These are phyloP conservation scores for Ceratobasidium sp. DNA, from an alignment of 1,284 basidiomycete genomes.

Conservation along the genomic window DNA sequence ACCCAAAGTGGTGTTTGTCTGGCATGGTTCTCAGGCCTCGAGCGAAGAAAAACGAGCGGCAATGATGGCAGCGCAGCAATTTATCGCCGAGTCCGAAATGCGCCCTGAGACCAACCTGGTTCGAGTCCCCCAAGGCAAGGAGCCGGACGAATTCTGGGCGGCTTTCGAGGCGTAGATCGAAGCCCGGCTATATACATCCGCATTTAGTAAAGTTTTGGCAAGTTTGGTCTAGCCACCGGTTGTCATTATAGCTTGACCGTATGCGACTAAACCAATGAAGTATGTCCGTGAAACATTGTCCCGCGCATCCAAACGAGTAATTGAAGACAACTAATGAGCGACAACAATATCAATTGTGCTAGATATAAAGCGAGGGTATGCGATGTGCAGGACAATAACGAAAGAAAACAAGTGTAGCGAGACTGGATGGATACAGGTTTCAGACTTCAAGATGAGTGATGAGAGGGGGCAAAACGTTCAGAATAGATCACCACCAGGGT, in stretches of 20 bases:
- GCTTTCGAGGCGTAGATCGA: conserved; percentile 13
- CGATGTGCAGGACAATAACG: neutral
- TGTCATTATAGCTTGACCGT: neutral
- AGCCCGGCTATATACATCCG: neutral
- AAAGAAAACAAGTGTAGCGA: neutral
- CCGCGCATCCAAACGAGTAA: neutral
- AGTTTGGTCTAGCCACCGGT: neutral
- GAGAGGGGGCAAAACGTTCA: conserved; percentile 5
- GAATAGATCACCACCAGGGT: conserved; percentile 7
- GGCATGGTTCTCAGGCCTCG: conserved; percentile 68
- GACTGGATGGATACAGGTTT: neutral
- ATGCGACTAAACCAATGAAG: neutral
- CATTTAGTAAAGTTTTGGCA: conserved; percentile 5
- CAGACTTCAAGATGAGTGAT: neutral
- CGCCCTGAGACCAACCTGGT: conserved; percentile 35
- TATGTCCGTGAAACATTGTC: neutral
- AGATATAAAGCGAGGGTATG: conserved; percentile 1
- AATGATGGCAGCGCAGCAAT: conserved; percentile 68
- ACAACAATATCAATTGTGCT: neutral
- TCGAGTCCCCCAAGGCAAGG: conserved; percentile 35
- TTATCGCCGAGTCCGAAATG: conserved; percentile 60
- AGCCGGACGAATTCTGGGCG: conserved; percentile 36
- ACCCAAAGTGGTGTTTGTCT: conserved; percentile 64
- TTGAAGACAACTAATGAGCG: neutral
- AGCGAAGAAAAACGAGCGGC: conserved; percentile 65